Conservation (phyloP, 768 basidiomycete genomes). For the Serendipita vermifera region DNA sequence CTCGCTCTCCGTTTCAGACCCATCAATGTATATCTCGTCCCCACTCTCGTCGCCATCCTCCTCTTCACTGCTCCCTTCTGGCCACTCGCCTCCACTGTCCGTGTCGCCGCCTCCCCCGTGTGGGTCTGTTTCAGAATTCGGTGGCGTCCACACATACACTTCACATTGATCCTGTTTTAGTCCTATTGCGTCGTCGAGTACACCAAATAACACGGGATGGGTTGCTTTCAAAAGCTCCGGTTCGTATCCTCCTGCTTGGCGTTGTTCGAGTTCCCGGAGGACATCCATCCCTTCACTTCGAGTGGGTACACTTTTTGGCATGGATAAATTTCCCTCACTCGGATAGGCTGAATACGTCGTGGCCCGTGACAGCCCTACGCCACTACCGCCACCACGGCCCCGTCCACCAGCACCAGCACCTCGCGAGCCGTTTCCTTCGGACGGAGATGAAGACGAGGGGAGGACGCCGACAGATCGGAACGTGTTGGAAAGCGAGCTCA, state of each 20-base stretch:
- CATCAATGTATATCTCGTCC: slow-evolving; percentile 11
- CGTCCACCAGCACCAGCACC: background rate
- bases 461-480: slow-evolving; percentile 36
- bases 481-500: slow-evolving; percentile 77
- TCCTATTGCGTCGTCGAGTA: slow-evolving; percentile 81
- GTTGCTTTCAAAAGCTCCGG: slow-evolving; percentile 68
- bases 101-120: slow-evolving; percentile 74
- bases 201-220: slow-evolving; percentile 76
- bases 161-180: slow-evolving; percentile 69
- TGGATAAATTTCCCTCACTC: background rate
- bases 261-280: background rate
- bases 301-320: background rate
- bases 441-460: slow-evolving; percentile 34
- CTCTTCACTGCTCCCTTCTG: slow-evolving; percentile 13
- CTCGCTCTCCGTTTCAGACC: slow-evolving; percentile 2
- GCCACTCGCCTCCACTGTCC: slow-evolving; percentile 25
- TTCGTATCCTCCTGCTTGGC: background rate
- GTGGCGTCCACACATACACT: slow-evolving; percentile 83
- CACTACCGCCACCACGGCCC: background rate
- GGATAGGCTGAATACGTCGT: slow-evolving; percentile 9
- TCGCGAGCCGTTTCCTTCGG: background rate
- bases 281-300: slow-evolving; percentile 4
- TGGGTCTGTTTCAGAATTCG: slow-evolving; percentile 83
- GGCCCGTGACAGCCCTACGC: background rate
- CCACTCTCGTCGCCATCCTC: slow-evolving; percentile 10